Evolutionary conservation across 129 eudicot species (phyloP).

Genomic region (Deinandra increscens): DNA sequence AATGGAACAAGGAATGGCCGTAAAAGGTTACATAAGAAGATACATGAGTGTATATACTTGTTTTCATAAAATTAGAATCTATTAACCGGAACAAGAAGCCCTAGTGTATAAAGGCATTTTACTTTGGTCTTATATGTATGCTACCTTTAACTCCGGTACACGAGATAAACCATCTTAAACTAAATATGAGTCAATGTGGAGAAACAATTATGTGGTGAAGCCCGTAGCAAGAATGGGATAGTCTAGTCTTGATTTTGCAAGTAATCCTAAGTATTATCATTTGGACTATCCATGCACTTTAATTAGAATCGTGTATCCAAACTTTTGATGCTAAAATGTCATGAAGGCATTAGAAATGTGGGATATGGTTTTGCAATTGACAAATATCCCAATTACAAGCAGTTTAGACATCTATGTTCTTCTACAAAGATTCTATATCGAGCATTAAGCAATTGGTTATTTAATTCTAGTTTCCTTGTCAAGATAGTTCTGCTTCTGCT

Average conservation of each 20-base stretch:
- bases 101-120: background rate
- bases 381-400: background rate
- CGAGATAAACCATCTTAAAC: background rate
- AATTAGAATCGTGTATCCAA: background rate
- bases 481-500: background rate
- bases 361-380: background rate
- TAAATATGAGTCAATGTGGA: slow-evolving; percentile 2
- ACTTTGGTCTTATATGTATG: background rate
- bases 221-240: background rate
- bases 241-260: slow-evolving; percentile 10
- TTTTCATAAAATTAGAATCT: background rate
- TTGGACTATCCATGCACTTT: background rate
- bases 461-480: background rate
- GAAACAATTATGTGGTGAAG: slow-evolving; percentile 10
- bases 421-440: background rate
- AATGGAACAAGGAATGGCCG: no score
- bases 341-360: background rate
- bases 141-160: background rate
- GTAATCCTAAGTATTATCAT: background rate
- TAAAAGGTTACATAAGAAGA: background rate
- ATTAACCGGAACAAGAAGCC: background rate
- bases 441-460: background rate
- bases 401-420: background rate
- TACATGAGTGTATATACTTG: background rate
- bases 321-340: background rate